Conservation (phyloP, 2,329 filamentous ascomycete genomes). For the Coniochaeta sp. region DNA sequence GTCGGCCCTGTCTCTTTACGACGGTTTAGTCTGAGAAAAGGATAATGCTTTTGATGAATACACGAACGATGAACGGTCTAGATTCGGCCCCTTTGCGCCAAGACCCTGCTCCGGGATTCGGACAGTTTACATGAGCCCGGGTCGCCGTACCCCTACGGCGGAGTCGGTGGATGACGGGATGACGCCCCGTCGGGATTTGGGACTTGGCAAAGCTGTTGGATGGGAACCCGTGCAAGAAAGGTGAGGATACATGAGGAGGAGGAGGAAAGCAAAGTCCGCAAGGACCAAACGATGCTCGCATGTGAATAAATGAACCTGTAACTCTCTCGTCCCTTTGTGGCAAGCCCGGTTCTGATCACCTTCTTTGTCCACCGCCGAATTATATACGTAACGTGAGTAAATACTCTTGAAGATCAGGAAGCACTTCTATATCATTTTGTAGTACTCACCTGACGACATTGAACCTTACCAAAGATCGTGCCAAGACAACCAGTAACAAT, state of each 20-base stretch:
- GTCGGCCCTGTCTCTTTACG: slow-evolving; percentile 90
- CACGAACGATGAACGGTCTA: not conserved
- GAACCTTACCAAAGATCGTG: too few relatives aligned
- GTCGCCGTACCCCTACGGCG: not conserved
- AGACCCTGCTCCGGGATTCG: not conserved
- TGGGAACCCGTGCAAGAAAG: not conserved
- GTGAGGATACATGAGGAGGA: not conserved
- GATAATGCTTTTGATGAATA: not conserved
- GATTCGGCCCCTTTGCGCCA: not conserved
- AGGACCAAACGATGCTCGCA: not conserved
- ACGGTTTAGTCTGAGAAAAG: slow-evolving; percentile 68
- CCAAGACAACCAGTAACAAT: not conserved
- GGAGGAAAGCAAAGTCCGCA: not conserved
- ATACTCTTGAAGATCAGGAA: too few relatives aligned
- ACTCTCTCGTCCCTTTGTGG: not conserved
- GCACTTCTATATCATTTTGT: too few relatives aligned
- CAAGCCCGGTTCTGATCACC: not conserved
- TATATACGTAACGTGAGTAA: too few relatives aligned
- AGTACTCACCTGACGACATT: too few relatives aligned
- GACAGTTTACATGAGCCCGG: not conserved
- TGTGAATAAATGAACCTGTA: not conserved
- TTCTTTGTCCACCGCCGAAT: not conserved
- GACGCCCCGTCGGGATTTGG: not conserved
- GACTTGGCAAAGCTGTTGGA: not conserved
- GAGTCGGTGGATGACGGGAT: not conserved